Percentiles rank a stretch among this genome's conserved stretches.
Evolutionary conservation across 2,329 filamentous ascomycete species (phyloP).

Genomic region (Dendryphion nanum): DNA sequence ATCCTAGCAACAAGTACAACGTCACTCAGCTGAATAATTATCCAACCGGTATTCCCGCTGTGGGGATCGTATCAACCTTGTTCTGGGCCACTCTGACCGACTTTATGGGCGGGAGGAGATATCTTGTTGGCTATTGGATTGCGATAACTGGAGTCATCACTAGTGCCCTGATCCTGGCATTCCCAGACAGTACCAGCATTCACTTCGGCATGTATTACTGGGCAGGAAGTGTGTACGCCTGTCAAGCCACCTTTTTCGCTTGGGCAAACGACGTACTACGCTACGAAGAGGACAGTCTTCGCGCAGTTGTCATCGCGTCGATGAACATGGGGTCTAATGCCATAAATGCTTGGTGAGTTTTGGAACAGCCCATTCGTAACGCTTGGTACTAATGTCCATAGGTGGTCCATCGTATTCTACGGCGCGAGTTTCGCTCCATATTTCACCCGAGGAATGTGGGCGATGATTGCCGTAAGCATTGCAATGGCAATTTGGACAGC

Average conservation of each 20-base stretch:
- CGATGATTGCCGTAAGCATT: slow-evolving; percentile 66
- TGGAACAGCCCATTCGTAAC: no score
- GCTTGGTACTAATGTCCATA: not conserved
- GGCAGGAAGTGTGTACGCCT: slow-evolving; percentile 68
- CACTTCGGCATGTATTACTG: slow-evolving; percentile 69
- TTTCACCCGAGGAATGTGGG: slow-evolving; percentile 70
- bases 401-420: slow-evolving; percentile 69
- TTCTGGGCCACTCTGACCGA: slow-evolving; percentile 71
- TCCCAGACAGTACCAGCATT: slow-evolving; percentile 49
- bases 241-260: slow-evolving; percentile 72
- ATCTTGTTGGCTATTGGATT: slow-evolving; percentile 52
- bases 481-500: slow-evolving; percentile 60
- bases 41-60: slow-evolving; percentile 53
- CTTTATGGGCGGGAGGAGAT: slow-evolving; percentile 61
- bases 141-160: slow-evolving; percentile 63
- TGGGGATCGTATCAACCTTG: slow-evolving; percentile 57
- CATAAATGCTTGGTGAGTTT: slow-evolving; percentile 63
- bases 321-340: slow-evolving; percentile 71
- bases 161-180: slow-evolving; percentile 60
- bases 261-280: slow-evolving; percentile 73
- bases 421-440: slow-evolving; percentile 64
- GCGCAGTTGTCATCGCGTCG: slow-evolving; percentile 66
- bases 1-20: slow-evolving; percentile 46
- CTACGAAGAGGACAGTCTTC: slow-evolving; percentile 61
- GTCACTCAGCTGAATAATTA: slow-evolving; percentile 55